Evolutionary conservation across 371 early-diverging fungal species (phyloP).

Genomic region (Rhizopus arrhizus): DNA sequence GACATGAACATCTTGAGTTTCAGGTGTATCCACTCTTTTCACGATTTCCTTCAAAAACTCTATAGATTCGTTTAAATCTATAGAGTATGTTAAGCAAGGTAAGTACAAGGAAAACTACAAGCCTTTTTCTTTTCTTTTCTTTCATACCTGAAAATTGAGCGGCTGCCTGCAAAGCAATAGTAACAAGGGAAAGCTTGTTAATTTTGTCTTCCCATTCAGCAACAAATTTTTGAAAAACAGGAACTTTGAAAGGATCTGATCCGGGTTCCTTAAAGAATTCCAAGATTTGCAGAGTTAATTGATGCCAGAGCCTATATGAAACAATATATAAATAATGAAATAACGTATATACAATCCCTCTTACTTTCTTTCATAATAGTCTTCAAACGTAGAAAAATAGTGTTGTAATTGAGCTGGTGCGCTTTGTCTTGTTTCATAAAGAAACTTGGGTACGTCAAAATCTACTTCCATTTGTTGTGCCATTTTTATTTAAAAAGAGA

Average conservation of each 20-base stretch:
- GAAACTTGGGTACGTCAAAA: conserved; percentile 75
- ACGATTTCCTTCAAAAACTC: conserved; percentile 68
- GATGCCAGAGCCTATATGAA: conserved; percentile 92
- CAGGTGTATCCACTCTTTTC: conserved; percentile 69
- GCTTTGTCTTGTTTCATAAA: conserved; percentile 67
- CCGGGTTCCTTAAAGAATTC: conserved; percentile 78
- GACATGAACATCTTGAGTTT: conserved; percentile 81
- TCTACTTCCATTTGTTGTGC: conserved; percentile 80
- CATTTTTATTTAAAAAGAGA: conserved; percentile 18
- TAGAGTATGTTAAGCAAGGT: neutral
- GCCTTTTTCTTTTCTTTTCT: conserved; percentile 1
- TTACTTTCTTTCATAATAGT: conserved; percentile 92
- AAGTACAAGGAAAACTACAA: neutral
- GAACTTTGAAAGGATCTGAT: conserved; percentile 76
- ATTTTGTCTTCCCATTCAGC: conserved; percentile 90
- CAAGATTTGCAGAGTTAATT: conserved; percentile 81
- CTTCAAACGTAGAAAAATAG: conserved; percentile 81
- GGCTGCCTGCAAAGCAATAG: conserved; percentile 78
- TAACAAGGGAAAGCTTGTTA: conserved; percentile 88
- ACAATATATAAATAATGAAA: neutral
- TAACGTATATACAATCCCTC: conserved; percentile 26
- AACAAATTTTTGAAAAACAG: conserved; percentile 88
- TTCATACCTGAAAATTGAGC: conserved; percentile 71
- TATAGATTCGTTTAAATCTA: conserved; percentile 67
- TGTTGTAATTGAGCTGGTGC: conserved; percentile 72